These are phyloP conservation scores for Lachnellula occidentalis DNA, from an alignment of 2,329 filamentous ascomycete genomes.

Conservation along the genomic window DNA sequence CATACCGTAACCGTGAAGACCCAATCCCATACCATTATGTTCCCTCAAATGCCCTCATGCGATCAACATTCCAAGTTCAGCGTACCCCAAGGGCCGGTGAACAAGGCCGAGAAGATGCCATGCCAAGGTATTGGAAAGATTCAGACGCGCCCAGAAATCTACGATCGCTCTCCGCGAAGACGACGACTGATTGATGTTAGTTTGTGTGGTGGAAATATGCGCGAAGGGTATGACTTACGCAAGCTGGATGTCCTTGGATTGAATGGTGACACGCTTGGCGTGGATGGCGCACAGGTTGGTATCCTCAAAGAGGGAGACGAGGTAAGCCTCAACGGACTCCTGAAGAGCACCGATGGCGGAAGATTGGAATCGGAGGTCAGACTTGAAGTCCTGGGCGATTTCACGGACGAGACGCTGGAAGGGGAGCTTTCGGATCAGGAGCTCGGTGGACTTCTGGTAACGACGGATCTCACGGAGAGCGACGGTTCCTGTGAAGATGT, in stretches of 20 bases:
- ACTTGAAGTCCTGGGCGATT: conserved; percentile 94
- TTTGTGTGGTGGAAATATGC: conserved; percentile 15
- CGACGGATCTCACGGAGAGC: conserved; percentile 97
- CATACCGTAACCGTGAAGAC: conserved; percentile 23
- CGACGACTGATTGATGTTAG: conserved; percentile 57
- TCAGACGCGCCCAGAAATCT: conserved; percentile 34
- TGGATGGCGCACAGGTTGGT: conserved; percentile 98
- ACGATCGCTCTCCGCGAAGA: conserved; percentile 90
- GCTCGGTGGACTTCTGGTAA: conserved; percentile 96
- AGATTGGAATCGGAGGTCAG: conserved; percentile 94
- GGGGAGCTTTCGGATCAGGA: conserved; percentile 93
- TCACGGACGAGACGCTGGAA: conserved; percentile 98
- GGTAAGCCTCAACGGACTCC: conserved; percentile 97
- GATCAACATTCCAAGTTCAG: conserved; percentile 2
- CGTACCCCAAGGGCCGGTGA: conserved; percentile 4
- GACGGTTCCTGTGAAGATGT: conserved; percentile 58
- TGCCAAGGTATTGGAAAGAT: conserved; percentile 5
- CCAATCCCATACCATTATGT: conserved; percentile 24
- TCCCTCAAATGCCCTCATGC: conserved; percentile 15
- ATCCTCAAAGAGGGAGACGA: conserved; percentile 96
- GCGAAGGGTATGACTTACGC: conserved; percentile 2
- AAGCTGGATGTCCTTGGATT: conserved; percentile 35
- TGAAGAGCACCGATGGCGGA: conserved; percentile 96
- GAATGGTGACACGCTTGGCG: conserved; percentile 98
- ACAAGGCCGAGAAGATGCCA: conserved; percentile 10